Evolutionary conservation across 441 rosid species (phyloP).

Genomic region (Populus hybrid): DNA sequence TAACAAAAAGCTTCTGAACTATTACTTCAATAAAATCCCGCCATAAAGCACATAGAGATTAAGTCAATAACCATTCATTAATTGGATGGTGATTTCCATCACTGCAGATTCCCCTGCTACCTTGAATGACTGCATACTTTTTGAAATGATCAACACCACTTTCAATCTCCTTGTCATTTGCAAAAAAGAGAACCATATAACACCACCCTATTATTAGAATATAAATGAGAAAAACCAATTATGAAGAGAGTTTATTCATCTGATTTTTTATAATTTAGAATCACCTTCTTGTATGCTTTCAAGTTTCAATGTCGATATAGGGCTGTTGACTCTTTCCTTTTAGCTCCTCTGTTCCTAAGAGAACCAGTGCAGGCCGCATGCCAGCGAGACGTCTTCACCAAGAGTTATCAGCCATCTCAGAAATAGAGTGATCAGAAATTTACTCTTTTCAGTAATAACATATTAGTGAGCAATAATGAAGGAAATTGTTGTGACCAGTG

Average conservation of each 20-base stretch:
- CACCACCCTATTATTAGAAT: constrained; percentile 13
- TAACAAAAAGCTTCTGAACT: constrained; percentile 1
- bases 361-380: no score
- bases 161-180: constrained; percentile 61
- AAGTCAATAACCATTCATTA: constrained; percentile 56
- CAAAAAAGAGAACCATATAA: constrained; percentile 24
- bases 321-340: constrained; percentile 69
- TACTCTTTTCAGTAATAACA: no score
- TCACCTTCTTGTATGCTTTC: constrained; percentile 56
- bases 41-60: constrained; percentile 4
- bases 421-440: no score
- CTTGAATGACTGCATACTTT: no score
- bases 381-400: no score
- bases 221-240: constrained; percentile 7
- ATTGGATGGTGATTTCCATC: constrained; percentile 43
- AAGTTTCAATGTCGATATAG: constrained; percentile 41
- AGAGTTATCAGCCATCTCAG: no score
- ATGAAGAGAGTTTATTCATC: constrained; percentile 1
- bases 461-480: no score
- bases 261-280: neutral
- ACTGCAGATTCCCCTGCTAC: no score
- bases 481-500: no score
- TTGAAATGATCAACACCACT: constrained; percentile 28
- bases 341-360: no score
- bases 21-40: constrained; percentile 14